These are phyloP conservation scores for Pleodorina starrii DNA, from an alignment of 139 green algal species.

Conservation along the genomic window DNA sequence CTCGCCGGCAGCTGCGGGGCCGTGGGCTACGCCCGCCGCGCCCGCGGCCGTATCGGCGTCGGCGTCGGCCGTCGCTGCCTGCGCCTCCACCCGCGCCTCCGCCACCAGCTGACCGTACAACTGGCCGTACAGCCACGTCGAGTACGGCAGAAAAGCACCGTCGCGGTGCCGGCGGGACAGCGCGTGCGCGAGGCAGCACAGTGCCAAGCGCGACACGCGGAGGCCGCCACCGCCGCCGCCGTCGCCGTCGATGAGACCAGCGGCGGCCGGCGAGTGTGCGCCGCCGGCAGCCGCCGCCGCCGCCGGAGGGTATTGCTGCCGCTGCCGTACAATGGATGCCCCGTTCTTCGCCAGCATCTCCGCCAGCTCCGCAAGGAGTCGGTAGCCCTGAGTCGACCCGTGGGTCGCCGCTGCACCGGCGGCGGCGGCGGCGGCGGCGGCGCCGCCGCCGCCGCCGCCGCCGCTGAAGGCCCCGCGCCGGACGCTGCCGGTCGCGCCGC, in stretches of 20 bases:
- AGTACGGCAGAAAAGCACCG: neutral
- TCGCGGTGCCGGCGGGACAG: neutral
- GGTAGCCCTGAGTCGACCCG: neutral
- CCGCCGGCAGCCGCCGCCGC: neutral
- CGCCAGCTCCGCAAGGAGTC: neutral
- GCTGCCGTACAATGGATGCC: neutral
- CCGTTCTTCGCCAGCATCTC: neutral
- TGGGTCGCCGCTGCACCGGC: neutral
- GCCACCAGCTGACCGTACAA: slow-evolving; percentile 2
- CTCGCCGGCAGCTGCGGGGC: too few relatives aligned
- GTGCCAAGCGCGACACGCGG: neutral
- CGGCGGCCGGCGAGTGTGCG: too few relatives aligned
- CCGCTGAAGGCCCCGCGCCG: neutral
- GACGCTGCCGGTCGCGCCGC: neutral
- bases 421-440: too few relatives aligned
- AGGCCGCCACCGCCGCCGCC: neutral
- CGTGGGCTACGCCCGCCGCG: too few relatives aligned
- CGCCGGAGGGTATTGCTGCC: neutral
- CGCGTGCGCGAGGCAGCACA: slow-evolving; percentile 21
- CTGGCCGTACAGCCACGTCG: neutral
- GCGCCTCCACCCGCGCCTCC: neutral
- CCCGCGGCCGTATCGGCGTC: neutral
- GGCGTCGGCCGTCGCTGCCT: neutral
- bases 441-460: neutral
- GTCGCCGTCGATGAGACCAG: neutral